Percentiles rank a stretch among this genome's conserved stretches.
phyloP scores from a whole-genome alignment of 352 stramenopile species.

The Peronospora tabacina region DNA sequence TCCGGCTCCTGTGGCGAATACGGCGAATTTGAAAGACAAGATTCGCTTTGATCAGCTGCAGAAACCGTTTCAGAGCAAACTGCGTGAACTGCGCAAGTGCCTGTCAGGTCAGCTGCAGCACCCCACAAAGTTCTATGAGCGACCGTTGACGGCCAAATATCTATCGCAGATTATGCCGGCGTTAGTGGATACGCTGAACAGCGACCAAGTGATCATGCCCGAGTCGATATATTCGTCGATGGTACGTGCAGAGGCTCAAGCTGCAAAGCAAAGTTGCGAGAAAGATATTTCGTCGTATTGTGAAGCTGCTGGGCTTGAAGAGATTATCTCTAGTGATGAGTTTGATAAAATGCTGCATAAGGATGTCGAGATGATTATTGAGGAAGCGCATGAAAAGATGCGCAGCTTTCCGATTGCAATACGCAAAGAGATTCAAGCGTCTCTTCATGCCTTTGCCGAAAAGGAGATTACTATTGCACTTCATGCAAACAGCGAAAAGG shows the following conservation, averaged over 20 bases:
- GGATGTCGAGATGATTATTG: slow-evolving; percentile 52
- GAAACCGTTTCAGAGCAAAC: slow-evolving; percentile 61
- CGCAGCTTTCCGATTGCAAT: slow-evolving; percentile 38
- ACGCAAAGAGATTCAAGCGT: slow-evolving; percentile 51
- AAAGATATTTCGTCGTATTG: slow-evolving; percentile 56
- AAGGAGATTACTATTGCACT: slow-evolving; percentile 69
- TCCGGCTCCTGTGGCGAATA: slow-evolving; percentile 69
- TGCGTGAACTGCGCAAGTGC: slow-evolving; percentile 63
- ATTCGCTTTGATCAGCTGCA: slow-evolving; percentile 84
- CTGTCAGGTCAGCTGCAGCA: slow-evolving; percentile 62
- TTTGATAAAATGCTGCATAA: slow-evolving; percentile 51
- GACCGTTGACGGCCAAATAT: slow-evolving; percentile 60
- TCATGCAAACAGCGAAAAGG: slow-evolving; percentile 65
- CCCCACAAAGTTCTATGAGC: slow-evolving; percentile 70
- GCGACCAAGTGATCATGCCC: slow-evolving; percentile 83
- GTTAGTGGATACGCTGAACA: slow-evolving; percentile 76
- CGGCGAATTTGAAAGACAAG: slow-evolving; percentile 65
- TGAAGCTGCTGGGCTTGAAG: slow-evolving; percentile 53
- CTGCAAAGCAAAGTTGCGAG: slow-evolving; percentile 49
- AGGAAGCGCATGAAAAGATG: slow-evolving; percentile 47
- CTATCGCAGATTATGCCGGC: slow-evolving; percentile 72
- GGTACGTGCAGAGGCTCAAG: slow-evolving; percentile 67
- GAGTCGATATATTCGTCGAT: slow-evolving; percentile 86
- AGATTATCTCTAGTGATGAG: slow-evolving; percentile 44
- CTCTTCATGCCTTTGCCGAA: slow-evolving; percentile 39